Percentiles rank a stretch among this genome's conserved stretches.
These are phyloP conservation scores for Ilyonectria mors-panacis DNA, from an alignment of 2,329 filamentous ascomycete genomes.

Conservation along the genomic window DNA sequence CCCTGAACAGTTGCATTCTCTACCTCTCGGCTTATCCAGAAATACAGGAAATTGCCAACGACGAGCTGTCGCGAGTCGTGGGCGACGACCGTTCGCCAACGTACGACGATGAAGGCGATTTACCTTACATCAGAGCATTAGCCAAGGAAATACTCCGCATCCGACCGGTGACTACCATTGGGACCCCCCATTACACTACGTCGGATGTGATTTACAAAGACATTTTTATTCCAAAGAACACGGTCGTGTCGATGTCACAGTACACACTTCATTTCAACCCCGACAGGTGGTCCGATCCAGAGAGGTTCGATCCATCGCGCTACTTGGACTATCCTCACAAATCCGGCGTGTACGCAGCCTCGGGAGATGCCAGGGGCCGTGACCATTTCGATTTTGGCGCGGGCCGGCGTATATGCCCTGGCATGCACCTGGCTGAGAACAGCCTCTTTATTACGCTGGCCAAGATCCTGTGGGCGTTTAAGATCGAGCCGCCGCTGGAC, in stretches of 20 bases:
- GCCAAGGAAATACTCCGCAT: constrained; percentile 71
- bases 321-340: constrained; percentile 30
- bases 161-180: constrained; percentile 61
- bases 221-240: constrained; percentile 32
- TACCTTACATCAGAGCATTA: constrained; percentile 69
- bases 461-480: constrained; percentile 31
- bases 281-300: constrained; percentile 8
- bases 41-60: constrained; percentile 56
- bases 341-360: constrained; percentile 43
- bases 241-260: constrained; percentile 25
- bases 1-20: constrained; percentile 26
- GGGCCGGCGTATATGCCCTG: constrained; percentile 64
- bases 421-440: constrained; percentile 64
- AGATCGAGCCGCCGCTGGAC: constrained; percentile 11
- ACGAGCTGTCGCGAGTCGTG: constrained; percentile 67
- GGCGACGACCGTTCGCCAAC: constrained; percentile 62
- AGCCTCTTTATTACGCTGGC: constrained; percentile 32
- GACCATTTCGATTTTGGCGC: constrained; percentile 64
- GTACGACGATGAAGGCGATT: constrained; percentile 61
- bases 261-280: constrained; percentile 24
- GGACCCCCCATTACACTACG: constrained; percentile 23
- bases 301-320: constrained; percentile 25
- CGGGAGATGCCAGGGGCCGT: constrained; percentile 42
- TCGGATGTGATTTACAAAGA: constrained; percentile 30
- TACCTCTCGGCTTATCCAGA: constrained; percentile 26